Percentiles rank a stretch among this genome's conserved stretches.
These are phyloP conservation scores for Hypomontagnella submonticulosa DNA, from an alignment of 495 filamentous ascomycete genomes.

Conservation along the genomic window DNA sequence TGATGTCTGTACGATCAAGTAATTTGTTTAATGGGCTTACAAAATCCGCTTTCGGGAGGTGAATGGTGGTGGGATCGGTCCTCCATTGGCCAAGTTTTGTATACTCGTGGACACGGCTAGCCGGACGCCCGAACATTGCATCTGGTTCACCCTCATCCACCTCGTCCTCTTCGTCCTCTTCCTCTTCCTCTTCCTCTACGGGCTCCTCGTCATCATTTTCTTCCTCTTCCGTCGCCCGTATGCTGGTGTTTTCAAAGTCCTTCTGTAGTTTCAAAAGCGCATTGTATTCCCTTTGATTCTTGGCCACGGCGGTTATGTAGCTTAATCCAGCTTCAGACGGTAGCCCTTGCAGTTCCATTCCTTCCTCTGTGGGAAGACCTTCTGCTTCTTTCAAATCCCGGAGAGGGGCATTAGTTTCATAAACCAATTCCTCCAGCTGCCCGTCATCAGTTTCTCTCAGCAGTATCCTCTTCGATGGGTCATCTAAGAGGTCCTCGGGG, in stretches of 20 bases:
- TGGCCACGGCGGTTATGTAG: conserved; percentile 58
- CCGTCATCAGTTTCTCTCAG: conserved; percentile 70
- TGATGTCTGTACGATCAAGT: conserved; percentile 71
- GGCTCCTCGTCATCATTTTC: conserved; percentile 56
- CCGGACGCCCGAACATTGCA: conserved; percentile 30
- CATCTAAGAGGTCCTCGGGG: conserved; percentile 36
- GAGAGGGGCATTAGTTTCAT: conserved; percentile 40
- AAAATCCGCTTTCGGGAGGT: conserved; percentile 72
- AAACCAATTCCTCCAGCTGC: conserved; percentile 69
- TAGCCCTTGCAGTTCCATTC: conserved; percentile 4
- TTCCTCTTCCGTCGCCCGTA: conserved; percentile 59
- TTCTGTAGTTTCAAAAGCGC: conserved; percentile 60
- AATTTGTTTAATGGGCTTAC: conserved; percentile 73
- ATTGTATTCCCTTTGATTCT: conserved; percentile 62
- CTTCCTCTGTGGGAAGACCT: not conserved
- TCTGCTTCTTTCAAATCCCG: conserved; percentile 17
- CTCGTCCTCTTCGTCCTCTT: conserved; percentile 50
- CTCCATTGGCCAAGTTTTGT: conserved; percentile 71
- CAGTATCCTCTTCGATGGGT: conserved; percentile 42
- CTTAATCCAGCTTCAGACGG: conserved; percentile 42
- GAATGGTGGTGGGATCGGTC: conserved; percentile 76
- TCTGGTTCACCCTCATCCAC: conserved; percentile 53
- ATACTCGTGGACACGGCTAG: conserved; percentile 69
- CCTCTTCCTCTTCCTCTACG: conserved; percentile 48
- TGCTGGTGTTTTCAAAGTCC: conserved; percentile 64